Percentiles rank a stretch among this genome's conserved stretches.
Evolutionary conservation across 805 yeast species (phyloP).

Genomic region (Wickerhamiella dianesei): DNA sequence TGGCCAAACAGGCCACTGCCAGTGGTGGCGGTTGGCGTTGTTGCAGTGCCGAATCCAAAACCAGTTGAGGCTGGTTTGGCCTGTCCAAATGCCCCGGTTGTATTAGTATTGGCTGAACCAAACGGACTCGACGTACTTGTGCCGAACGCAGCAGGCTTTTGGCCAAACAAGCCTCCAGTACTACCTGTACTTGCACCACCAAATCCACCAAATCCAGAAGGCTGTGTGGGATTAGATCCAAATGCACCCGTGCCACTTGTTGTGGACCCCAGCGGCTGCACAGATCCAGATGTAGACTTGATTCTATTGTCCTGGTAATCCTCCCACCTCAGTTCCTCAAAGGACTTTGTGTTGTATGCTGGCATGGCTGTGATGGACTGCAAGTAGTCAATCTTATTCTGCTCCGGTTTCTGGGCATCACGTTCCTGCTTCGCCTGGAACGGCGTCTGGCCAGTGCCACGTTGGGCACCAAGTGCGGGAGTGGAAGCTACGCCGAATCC

Average conservation of each 20-base stretch:
- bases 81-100: slow-evolving; percentile 5
- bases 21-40: slow-evolving; percentile 9
- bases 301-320: slow-evolving; percentile 70
- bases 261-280: neutral
- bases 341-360: slow-evolving; percentile 65
- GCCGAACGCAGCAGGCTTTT: slow-evolving; percentile 1
- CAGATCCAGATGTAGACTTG: slow-evolving; percentile 6
- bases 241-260: slow-evolving; percentile 10
- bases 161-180: slow-evolving; percentile 1
- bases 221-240: slow-evolving; percentile 16
- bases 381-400: slow-evolving; percentile 30
- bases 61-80: slow-evolving; percentile 12
- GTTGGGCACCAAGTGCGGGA: neutral
- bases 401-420: slow-evolving; percentile 4
- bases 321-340: slow-evolving; percentile 78
- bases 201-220: neutral
- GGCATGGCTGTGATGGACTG: slow-evolving; percentile 82
- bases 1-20: slow-evolving; percentile 12
- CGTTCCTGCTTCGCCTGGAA: slow-evolving; percentile 4
- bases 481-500: slow-evolving; percentile 5
- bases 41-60: neutral
- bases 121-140: slow-evolving; percentile 20
- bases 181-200: neutral
- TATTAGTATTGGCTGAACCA: slow-evolving; percentile 19
- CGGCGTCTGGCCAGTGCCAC: slow-evolving; percentile 4